Base-by-base conservation (phyloP, 2,329 filamentous ascomycete species). In the Nigrograna mackinnonii region DNA sequence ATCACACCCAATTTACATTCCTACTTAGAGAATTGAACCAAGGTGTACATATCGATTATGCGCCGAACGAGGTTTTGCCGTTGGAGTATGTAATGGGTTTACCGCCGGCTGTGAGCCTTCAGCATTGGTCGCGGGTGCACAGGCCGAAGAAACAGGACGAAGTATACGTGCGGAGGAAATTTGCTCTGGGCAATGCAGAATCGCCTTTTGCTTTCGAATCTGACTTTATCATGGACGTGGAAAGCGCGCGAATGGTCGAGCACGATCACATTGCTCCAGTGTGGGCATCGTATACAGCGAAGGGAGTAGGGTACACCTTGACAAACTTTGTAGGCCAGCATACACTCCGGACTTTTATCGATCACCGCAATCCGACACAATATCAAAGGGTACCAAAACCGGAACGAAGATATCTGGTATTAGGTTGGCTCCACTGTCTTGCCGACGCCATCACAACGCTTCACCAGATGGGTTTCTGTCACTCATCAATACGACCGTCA, bases 381-480 rank as follows among this genome's bases (percentile, higher is more conserved):
- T 78, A 86, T 62, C 84, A 86, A 55, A 79, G 77, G 39, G 63
- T 89, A 9, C 56, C 79, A 3, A 86, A 87, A 58, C 72, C 75
- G 37, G 76, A 80, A 30, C 76, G 85, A 19, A 76, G 83, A 22
- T 70, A 74, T 34, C 69, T 86, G 13, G 63, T 89, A 4, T 73
- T 89, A 60, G 84, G 87, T 62, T 91, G 87, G 87, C 80, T 90
- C 56, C 82, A 87, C 57, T 91, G 87, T 60, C 75, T 91, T 4
- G 76, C 79, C 30, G 84, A 89, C 60, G 83, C 85, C 1, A 60
- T 90, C 13, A 80, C 83, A 39, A 86, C 79, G 48, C 69, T 91
- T 2, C 87, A 91, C 59, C 77, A 76, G 48, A 78, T 77, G 35
- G 82, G 83, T 2, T 76, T 82, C 18, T 79, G 79, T 3, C 86